Base-by-base conservation (phyloP, 805 yeast species). In the Sporopachydermia lactativora region DNA sequence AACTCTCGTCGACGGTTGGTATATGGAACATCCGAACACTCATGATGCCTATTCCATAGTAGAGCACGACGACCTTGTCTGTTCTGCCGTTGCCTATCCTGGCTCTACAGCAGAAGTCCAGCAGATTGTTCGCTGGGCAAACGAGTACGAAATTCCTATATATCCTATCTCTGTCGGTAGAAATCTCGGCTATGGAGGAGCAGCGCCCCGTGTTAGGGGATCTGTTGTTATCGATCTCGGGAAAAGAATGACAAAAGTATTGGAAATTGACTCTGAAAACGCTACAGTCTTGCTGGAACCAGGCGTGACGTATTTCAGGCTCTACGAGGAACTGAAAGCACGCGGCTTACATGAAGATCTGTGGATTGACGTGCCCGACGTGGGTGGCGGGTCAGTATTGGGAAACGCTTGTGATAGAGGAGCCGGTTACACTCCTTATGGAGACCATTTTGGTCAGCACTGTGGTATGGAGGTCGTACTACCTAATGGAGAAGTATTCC, bases 291-390 rank as follows among this genome's bases (percentile, higher is more conserved):
- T 24, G 8, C 13, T 24, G 8, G 31, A 24, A n/a, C 31, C 31
- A 8, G 31, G 31, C n/a, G 31, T 24, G n/a, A 24, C 31, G n/a
- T 24, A 24, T 24, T 24, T 24, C 31, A 24, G 31, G n/a, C 31
- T 24, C n/a, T 24, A 24, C n/a, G 31, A 24, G n/a, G 31, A 24
- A 24, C 31, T 24, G n/a, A 24, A 24, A 24, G 31, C 31, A 24
- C 8, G 31, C 8, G 31, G 31, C n/a, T 24, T 24, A 24, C 8
- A 24, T 24, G 31, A 24, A 24, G n/a, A 24, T 8, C n/a, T 24
- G 13, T 24, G 31, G 31, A 24, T 24, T 24, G 31, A 24, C n/a
- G 31, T 24, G n/a, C 31, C 31, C 8, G 31, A 24, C n/a, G n/a
- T 24, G 8, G 31, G 13, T 24, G 31, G 31, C n/a, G 31, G 31